Base-by-base conservation (phyloP, 441 rosid species). In the Viola pubescens region DNA sequence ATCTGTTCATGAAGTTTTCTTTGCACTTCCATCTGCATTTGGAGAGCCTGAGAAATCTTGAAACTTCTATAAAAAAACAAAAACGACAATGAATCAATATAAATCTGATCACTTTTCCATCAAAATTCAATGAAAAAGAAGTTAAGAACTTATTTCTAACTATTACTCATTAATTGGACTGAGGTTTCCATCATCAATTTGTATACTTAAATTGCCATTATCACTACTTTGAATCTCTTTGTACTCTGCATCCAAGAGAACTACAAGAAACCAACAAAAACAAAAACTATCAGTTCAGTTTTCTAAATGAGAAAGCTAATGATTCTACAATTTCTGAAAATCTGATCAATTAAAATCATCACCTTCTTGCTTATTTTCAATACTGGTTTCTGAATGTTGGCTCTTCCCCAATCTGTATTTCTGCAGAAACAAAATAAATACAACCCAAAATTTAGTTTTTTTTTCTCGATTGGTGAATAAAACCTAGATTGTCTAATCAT, bases 21-120 rank as follows among this genome's bases (percentile, higher is more conserved):
- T 69, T 94, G 96, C 62, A 86, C 99, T 77, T 89, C 96, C 96
- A 88, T 83, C 66, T 94, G 99, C 78, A 82, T 71, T 79, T 78
- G 88, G 59, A 85, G 84, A 75, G 96, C 95, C 70, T 82, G 87
- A 53, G 87, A 75, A 55, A 90, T 88, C 81, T 83, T 82, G 69
- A 77, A 64, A 61, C 82, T 80, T 67, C 89, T 86, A 81, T 65
- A 74, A 70, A 62, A 62, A 40, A 75, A 64, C 49, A 26, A 26
- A 26, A 26, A 68, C 9, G 49, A 54, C 11, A 5, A 57, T 50
- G 61, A 12, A 56, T 54, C 55, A 19, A 52, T 14, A 37, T 38
- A 45, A 11, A 7, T 51, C 56, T 61, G 55, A 37, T 50, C 44
- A 26, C 12, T 4, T 11, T n/a, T 62, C 39, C 37, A 48, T 58